Conservation (phyloP, 2,329 filamentous ascomycete species). For the Microdochium trichocladiopsis region DNA sequence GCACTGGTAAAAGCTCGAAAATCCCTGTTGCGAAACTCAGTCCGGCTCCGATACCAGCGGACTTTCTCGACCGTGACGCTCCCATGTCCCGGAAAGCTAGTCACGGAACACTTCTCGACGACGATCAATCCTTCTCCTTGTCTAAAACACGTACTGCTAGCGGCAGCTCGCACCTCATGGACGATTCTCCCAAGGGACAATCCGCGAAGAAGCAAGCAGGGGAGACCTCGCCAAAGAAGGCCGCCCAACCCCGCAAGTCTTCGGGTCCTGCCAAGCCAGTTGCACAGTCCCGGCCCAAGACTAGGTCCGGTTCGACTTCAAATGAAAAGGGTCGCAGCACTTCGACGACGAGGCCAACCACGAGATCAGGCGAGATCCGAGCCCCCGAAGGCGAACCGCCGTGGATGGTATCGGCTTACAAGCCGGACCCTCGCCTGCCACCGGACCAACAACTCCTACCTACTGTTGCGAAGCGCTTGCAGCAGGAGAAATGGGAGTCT, state of each 20-base stretch:
- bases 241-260: conserved; percentile 32
- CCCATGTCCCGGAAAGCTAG: conserved; percentile 56
- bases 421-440: conserved; percentile 86
- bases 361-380: conserved; percentile 54
- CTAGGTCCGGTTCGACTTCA: conserved; percentile 46
- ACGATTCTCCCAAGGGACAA: conserved; percentile 29
- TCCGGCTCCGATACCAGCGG: conserved; percentile 65
- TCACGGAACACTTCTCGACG: conserved; percentile 36
- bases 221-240: conserved; percentile 50
- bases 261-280: conserved; percentile 33
- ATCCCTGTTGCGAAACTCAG: conserved; percentile 83
- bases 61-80: conserved; percentile 68
- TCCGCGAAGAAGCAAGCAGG: conserved; percentile 33
- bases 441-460: conserved; percentile 94
- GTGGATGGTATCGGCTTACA: conserved; percentile 92
- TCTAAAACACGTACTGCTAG: conserved; percentile 63
- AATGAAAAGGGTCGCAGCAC: conserved; percentile 26
- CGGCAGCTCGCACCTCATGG: conserved; percentile 54
- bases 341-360: conserved; percentile 51
- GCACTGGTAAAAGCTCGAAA: conserved; percentile 58
- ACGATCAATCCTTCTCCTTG: conserved; percentile 52
- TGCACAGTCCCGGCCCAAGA: conserved; percentile 49
- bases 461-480: conserved; percentile 82
- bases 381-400: conserved; percentile 90
- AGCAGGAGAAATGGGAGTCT: conserved; percentile 92